A percentile compares a stretch with the other conserved stretches of the same genome.
These are phyloP conservation scores for Metschnikowia koreensis DNA, from an alignment of 805 yeast species.

Conservation along the genomic window DNA sequence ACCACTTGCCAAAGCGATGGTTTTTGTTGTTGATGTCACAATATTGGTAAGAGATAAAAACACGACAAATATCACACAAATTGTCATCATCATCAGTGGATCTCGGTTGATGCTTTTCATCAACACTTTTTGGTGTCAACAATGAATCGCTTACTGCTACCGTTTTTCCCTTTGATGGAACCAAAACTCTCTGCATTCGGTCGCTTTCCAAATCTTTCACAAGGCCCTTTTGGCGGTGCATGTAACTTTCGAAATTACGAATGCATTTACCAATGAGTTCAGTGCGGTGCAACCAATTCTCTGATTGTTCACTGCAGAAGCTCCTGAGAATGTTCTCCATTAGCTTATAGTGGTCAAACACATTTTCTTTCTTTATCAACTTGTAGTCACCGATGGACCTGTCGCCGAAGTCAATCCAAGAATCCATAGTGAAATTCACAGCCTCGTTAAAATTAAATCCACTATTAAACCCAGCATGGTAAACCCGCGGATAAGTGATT, in stretches of 20 bases:
- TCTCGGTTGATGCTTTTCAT: neutral
- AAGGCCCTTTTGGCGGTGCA: conserved; percentile 20
- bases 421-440: conserved; percentile 60
- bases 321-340: conserved; percentile 45
- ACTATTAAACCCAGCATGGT: conserved; percentile 46
- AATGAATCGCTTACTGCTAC: neutral
- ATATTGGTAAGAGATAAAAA: conserved; percentile 49
- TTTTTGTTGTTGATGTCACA: conserved; percentile 34
- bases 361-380: conserved; percentile 41
- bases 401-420: conserved; percentile 69
- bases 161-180: neutral
- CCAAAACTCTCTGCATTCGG: conserved; percentile 14
- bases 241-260: conserved; percentile 26
- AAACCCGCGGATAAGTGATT: conserved; percentile 43
- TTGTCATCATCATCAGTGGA: conserved; percentile 40
- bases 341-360: conserved; percentile 52
- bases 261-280: conserved; percentile 23
- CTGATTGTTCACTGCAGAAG: conserved; percentile 12
- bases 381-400: conserved; percentile 25
- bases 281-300: conserved; percentile 7
- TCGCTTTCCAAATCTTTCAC: conserved; percentile 22
- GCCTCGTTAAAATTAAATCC: conserved; percentile 49
- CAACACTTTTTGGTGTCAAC: conserved; percentile 3
- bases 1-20: conserved; percentile 22
- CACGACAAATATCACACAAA: conserved; percentile 49